These are phyloP conservation scores for Sugiyamaella xylanicola DNA, from an alignment of 1,139 yeast genomes.

Conservation along the genomic window DNA sequence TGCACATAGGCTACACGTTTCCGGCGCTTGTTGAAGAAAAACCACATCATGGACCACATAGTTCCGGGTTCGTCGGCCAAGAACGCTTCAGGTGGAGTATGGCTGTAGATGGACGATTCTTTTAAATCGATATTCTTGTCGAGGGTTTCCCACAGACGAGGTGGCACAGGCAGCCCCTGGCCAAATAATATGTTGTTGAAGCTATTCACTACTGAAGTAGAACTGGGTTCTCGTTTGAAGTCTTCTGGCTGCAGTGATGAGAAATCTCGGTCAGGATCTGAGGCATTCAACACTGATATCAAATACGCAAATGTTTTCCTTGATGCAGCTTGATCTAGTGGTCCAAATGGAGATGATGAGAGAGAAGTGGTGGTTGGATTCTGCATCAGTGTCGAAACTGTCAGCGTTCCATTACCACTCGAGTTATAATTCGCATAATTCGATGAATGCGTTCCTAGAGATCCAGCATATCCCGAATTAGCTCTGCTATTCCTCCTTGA, in stretches of 20 bases:
- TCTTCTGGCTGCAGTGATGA: conserved; percentile 84
- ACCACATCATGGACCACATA: conserved; percentile 92
- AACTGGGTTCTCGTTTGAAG: conserved; percentile 58
- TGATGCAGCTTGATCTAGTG: conserved; percentile 78
- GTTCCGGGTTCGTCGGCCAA: conserved; percentile 75
- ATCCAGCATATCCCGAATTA: conserved; percentile 4
- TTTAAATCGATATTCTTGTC: conserved; percentile 81
- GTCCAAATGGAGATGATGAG: conserved; percentile 83
- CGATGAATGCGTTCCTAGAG: conserved; percentile 8
- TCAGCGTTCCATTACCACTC: neutral
- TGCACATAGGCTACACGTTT: conserved; percentile 89
- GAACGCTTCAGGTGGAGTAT: conserved; percentile 78
- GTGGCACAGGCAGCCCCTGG: conserved; percentile 59
- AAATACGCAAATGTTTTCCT: conserved; percentile 88
- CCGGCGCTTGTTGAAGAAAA: conserved; percentile 84
- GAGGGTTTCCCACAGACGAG: conserved; percentile 87
- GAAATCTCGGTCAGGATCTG: conserved; percentile 96
- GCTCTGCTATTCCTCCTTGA: conserved; percentile 15
- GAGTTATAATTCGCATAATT: conserved; percentile 9
- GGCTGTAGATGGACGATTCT: conserved; percentile 75
- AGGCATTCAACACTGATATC: conserved; percentile 85
- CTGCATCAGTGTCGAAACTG: neutral
- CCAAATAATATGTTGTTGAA: conserved; percentile 81
- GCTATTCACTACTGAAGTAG: conserved; percentile 62
- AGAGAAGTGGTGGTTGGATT: conserved; percentile 22